Evolutionary conservation across 257 asterid genomes (phyloP).

Genomic region (Capsicum chinense): DNA sequence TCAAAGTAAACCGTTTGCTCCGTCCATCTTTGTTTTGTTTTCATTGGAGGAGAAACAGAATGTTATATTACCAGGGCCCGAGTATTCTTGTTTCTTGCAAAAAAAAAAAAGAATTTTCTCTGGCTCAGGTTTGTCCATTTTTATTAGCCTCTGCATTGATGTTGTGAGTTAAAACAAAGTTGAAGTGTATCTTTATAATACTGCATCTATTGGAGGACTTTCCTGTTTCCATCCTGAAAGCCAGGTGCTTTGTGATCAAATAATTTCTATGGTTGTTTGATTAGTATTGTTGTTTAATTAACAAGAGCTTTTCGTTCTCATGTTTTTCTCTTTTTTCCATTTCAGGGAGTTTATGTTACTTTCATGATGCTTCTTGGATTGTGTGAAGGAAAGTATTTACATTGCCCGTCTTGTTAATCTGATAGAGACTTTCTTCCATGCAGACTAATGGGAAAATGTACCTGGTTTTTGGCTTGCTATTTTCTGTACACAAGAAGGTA

Average conservation of each 20-base stretch:
- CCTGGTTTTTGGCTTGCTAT: conserved; percentile 3
- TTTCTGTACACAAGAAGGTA: conserved; percentile 18
- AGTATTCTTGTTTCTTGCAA: neutral
- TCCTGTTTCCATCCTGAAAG: conserved; percentile 16
- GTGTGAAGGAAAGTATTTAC: neutral
- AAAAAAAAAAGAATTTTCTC: neutral
- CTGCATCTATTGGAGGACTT: neutral
- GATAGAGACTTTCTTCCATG: neutral
- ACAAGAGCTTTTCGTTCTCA: neutral
- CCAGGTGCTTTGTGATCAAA: conserved; percentile 27
- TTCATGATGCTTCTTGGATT: neutral
- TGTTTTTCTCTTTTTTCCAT: conserved; percentile 13
- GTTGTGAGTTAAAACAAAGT: neutral
- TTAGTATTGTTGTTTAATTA: neutral
- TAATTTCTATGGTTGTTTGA: neutral
- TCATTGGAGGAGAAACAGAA: neutral
- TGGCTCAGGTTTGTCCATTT: conserved; percentile 10
- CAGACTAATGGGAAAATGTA: neutral
- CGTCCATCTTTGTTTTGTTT: neutral
- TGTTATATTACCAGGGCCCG: neutral
- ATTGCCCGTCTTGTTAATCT: neutral
- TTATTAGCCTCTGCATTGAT: neutral
- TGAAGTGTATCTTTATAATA: conserved; percentile 10
- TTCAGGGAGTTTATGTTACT: conserved; percentile 25
- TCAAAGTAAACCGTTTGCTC: neutral